Percentiles rank a stretch among this genome's conserved stretches.
Evolutionary conservation across 345 rosid genomes (phyloP).

Genomic region (Salix exigua): DNA sequence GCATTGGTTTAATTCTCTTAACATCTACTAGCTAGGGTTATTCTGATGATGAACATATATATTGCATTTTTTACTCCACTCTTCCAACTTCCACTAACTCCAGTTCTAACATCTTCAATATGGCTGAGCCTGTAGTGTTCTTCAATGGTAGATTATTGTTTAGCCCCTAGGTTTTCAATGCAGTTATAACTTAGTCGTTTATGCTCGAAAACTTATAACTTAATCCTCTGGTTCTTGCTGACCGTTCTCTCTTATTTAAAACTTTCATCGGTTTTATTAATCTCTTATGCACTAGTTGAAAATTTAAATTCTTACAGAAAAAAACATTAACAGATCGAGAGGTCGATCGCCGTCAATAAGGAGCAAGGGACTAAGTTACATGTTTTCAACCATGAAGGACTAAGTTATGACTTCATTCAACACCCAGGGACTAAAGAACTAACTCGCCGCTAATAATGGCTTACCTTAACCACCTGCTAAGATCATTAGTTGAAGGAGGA

Average conservation of each 20-base stretch:
- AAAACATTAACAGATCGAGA: too few relatives aligned
- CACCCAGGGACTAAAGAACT: not conserved
- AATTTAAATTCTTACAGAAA: not conserved
- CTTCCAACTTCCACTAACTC: not conserved
- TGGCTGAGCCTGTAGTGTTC: not conserved
- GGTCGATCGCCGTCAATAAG: not conserved
- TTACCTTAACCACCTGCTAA: slow-evolving; percentile 10
- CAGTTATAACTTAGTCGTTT: not conserved
- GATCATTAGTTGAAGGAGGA: slow-evolving; percentile 1
- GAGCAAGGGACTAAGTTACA: not conserved
- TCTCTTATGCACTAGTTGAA: not conserved
- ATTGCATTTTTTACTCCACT: not conserved
- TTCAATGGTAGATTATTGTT: not conserved
- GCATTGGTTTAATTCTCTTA: not conserved
- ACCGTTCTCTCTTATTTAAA: not conserved
- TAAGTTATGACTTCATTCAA: not conserved
- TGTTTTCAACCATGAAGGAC: not conserved
- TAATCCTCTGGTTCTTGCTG: not conserved
- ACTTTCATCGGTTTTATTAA: too few relatives aligned
- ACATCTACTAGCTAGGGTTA: not conserved
- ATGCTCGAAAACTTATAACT: not conserved
- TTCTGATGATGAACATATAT: not conserved
- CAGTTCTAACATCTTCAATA: not conserved
- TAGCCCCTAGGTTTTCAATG: not conserved
- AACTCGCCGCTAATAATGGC: not conserved